Base-by-base conservation (phyloP, 176 grass and related monocot genomes). In the Poa annua region DNA sequence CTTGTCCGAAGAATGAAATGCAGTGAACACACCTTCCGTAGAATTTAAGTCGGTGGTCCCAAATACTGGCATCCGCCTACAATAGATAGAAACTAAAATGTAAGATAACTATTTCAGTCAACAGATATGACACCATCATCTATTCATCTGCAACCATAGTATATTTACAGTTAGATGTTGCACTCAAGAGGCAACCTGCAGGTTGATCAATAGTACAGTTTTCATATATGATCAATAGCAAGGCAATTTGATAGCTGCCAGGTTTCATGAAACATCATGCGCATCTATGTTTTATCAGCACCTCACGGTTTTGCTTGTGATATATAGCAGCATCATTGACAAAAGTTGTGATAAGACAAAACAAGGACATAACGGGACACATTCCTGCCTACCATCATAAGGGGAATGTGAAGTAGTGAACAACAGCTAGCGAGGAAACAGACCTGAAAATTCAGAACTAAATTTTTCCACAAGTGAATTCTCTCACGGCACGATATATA, bases 111-210 rank as follows among this genome's bases (percentile, higher is more conserved):
- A 75, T 68, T 80, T 80, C 61, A 29, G 57, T 49, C 38, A 57
- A 66, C 36, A 75, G 7, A 66, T 79, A 39, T 80, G 51, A 38
- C 39, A 13, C 2, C 32, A 32, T 67, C 57, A 20, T 21, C 44
- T 26, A 14, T 25, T 26, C 8, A 71, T 81, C 49, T 57, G 65
- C 48, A 56, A 54, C n/a, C 79, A 81, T 19, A 71, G 11, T 84
- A 76, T 36, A 35, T 65, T 66, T 56, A 14, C 0, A 39, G 20
- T 41, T 81, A 54, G 35, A 80, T 84, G 29, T 51, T 85, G 50
- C 53, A 52, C n/a, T 36, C 15, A 69, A 69, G 50, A 75, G 78
- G 76, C 81, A 85, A 68, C 4, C 48, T 50, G 49, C 49, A 85
- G 39, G 16, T 51, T 71, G 10, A 19, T 70, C 14, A 25, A 65